A percentile compares a stretch with the other conserved stretches of the same genome.
Evolutionary conservation across 169 alveolate genomes (phyloP).

Genomic region (Fabrea salina): DNA sequence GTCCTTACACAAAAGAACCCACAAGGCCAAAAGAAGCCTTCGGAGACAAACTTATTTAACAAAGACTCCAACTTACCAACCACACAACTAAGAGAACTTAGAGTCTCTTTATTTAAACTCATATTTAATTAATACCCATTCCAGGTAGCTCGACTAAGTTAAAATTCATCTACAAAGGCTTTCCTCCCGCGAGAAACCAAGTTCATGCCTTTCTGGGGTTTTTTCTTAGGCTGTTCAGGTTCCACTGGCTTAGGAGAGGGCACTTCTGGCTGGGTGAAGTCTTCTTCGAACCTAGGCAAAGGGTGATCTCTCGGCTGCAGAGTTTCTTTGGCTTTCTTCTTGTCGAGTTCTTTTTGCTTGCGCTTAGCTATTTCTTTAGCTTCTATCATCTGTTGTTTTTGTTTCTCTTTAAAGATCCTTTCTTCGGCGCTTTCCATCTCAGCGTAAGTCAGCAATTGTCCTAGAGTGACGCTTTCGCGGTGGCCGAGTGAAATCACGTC

Average conservation of each 20-base stretch:
- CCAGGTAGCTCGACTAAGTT: too few relatives aligned
- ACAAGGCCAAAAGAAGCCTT: too few relatives aligned
- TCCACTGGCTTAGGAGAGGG: not conserved
- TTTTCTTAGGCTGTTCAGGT: not conserved
- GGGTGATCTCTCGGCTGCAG: not conserved
- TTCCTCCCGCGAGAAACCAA: constrained; percentile 18
- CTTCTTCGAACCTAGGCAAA: too few relatives aligned
- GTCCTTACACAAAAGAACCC: too few relatives aligned
- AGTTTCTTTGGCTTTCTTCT: constrained; percentile 18
- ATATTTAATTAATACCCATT: too few relatives aligned
- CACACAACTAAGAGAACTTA: too few relatives aligned
- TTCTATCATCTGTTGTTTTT: constrained; percentile 23
- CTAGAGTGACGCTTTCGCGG: constrained; percentile 65
- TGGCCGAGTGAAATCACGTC: constrained; percentile 72
- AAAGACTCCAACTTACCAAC: too few relatives aligned
- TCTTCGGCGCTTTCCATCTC: constrained; percentile 37
- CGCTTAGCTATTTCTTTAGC: constrained; percentile 31
- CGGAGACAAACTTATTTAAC: too few relatives aligned
- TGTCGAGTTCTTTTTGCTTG: constrained; percentile 22
- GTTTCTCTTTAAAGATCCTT: constrained; percentile 12
- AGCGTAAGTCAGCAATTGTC: constrained; percentile 42
- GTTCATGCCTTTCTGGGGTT: constrained; percentile 8
- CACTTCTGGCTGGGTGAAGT: not conserved
- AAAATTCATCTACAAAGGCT: not conserved
- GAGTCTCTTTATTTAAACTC: too few relatives aligned